Percentiles rank a stretch among this genome's conserved stretches.
These are phyloP conservation scores for Pseudofabraea citricarpa DNA, from an alignment of 2,329 filamentous ascomycete genomes.

Conservation along the genomic window DNA sequence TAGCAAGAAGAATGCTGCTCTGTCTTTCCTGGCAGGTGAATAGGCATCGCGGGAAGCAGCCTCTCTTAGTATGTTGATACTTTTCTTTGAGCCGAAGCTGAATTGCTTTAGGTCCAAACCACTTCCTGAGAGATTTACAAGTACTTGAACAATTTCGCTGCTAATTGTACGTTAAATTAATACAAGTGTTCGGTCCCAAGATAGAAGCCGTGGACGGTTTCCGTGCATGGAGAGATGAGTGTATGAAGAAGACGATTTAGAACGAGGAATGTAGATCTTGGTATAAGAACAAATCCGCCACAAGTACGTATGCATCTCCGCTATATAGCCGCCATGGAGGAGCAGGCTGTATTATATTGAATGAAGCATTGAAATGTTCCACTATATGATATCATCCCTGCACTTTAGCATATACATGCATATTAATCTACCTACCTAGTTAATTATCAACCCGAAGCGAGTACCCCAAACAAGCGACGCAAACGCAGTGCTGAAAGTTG, in stretches of 20 bases:
- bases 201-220: slow-evolving; percentile 44
- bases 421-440: no score
- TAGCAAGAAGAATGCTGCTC: neutral
- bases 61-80: no score
- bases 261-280: slow-evolving; percentile 38
- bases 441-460: no score
- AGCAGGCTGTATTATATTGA: no score
- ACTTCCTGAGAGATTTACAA: neutral
- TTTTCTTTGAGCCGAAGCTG: neutral
- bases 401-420: no score
- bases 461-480: no score
- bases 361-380: no score
- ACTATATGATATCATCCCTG: no score
- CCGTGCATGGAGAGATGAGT: slow-evolving; percentile 37
- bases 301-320: slow-evolving; percentile 8
- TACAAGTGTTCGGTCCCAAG: slow-evolving; percentile 36
- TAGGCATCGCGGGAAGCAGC: no score
- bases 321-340: slow-evolving; percentile 39
- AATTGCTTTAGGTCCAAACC: neutral
- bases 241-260: slow-evolving; percentile 42
- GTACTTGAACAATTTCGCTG: neutral
- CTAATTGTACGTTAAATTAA: neutral
- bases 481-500: no score
- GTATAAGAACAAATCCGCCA: slow-evolving; percentile 24
- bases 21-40: neutral